Evolutionary conservation across 1,284 basidiomycete species (phyloP).

Genomic region (Tilletia walkeri): DNA sequence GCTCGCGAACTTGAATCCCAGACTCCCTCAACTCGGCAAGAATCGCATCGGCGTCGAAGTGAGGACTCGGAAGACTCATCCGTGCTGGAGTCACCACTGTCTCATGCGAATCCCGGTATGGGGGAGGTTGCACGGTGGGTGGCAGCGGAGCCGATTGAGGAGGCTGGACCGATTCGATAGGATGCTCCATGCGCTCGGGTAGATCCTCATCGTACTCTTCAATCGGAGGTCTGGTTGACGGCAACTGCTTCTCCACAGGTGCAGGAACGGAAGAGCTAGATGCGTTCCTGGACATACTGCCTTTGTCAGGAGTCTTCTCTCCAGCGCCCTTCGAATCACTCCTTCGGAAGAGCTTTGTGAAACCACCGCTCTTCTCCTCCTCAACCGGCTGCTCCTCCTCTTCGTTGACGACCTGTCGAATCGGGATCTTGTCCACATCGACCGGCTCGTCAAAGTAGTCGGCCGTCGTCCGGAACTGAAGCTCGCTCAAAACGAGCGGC

Average conservation of each 20-base stretch:
- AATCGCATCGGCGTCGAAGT: conserved; percentile 46
- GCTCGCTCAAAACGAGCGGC: conserved; percentile 52
- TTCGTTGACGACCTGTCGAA: conserved; percentile 42
- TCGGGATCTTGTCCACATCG: conserved; percentile 47
- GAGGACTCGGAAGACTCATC: conserved; percentile 29
- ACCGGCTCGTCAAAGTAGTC: conserved; percentile 56
- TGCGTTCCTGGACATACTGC: too few relatives aligned
- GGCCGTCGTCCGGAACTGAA: conserved; percentile 52
- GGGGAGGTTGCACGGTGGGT: neutral
- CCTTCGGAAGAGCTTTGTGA: conserved; percentile 21
- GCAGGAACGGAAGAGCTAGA: too few relatives aligned
- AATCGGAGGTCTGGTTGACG: neutral
- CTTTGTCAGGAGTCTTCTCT: too few relatives aligned
- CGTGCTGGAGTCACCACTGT: conserved; percentile 21
- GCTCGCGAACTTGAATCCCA: conserved; percentile 46
- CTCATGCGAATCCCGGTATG: conserved; percentile 22
- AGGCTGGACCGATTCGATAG: neutral
- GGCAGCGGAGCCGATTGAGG: neutral
- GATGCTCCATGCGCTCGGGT: conserved; percentile 34
- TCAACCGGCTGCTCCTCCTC: neutral
- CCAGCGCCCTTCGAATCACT: neutral
- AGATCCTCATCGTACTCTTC: conserved; percentile 40
- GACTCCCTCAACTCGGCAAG: conserved; percentile 45
- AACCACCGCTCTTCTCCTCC: neutral
- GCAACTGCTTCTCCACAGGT: neutral